Base-by-base conservation (phyloP, 169 alveolate species). In the Eimeria zaria region DNA sequence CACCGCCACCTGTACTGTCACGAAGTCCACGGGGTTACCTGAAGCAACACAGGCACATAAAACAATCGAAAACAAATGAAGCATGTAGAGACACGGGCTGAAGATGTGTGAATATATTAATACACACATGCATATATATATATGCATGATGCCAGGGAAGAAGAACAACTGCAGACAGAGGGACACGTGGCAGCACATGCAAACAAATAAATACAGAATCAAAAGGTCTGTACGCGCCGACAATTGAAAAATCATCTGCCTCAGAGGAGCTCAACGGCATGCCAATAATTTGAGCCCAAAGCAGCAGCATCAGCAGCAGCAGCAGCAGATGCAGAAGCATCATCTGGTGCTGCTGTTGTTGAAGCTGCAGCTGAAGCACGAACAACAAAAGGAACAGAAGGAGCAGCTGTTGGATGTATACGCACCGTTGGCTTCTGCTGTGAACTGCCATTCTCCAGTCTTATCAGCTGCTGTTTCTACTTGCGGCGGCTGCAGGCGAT, bases 1-100 rank as follows among this genome's bases (percentile, higher is more conserved):
- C 8, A 85, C 71, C 74, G 78, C 96, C n/a, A 92, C 73, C 60
- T 71, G 76, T 41, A 92, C 9, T 39, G 96, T 78, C 27, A 92
- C 62, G 64, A 85, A 76, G 46, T 92, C 91, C 84, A 76, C 36
- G 60, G 91, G 96, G 83, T 92, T 92, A 5, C 96, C 96, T 92
- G 87, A 67, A 7, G 14, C 39, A 55, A 20, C 27, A 51, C 30
- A 27, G 48, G 12, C 76, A 36, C 8, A 36, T 4, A 16, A 7
- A 73, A 18, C 53, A 24, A 18, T 55, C 24, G 58, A n/a, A 73
- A 33, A 8, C 44, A n/a, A n/a, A n/a, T n/a, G n/a, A n/a, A n/a
- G n/a, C n/a, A n/a, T n/a, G n/a, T n/a, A n/a, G n/a, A n/a, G n/a
- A n/a, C n/a, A n/a, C n/a, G n/a, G n/a, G n/a, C n/a, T n/a, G n/a